phyloP scores from a whole-genome alignment of 129 eudicot genomes.

The Flaveria linearis region DNA sequence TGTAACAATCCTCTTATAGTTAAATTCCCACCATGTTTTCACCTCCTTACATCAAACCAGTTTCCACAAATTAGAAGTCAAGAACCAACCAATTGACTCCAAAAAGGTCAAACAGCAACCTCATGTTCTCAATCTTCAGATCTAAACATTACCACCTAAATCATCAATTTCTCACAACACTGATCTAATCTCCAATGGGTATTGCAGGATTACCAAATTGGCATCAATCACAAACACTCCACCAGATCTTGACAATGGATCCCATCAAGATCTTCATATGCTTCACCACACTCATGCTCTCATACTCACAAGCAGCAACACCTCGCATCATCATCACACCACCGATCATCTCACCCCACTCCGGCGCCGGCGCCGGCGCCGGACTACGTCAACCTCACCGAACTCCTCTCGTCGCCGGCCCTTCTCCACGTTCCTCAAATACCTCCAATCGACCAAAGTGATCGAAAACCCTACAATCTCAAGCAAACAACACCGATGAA shows the following conservation, averaged over 20 bases:
- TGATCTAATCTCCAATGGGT: slow-evolving; percentile 16
- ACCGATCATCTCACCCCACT: slow-evolving; percentile 41
- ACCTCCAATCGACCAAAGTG: slow-evolving; percentile 65
- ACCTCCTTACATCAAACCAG: neutral
- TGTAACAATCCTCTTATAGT: neutral
- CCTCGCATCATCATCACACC: slow-evolving; percentile 33
- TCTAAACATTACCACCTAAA: slow-evolving; percentile 5
- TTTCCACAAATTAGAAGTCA: neutral
- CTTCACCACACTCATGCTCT: slow-evolving; percentile 39
- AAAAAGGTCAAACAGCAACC: slow-evolving; percentile 25
- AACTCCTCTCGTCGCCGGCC: slow-evolving; percentile 77
- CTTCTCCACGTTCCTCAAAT: slow-evolving; percentile 82
- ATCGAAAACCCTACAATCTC: slow-evolving; percentile 74
- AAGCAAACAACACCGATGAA: slow-evolving; percentile 87
- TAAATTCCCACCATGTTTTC: neutral
- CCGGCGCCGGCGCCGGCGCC: slow-evolving; percentile 96
- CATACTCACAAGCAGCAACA: slow-evolving; percentile 42
- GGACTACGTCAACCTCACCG: slow-evolving; percentile 65
- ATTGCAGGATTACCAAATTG: slow-evolving; percentile 25
- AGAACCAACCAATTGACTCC: neutral
- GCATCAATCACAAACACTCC: neutral
- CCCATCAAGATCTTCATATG: slow-evolving; percentile 30
- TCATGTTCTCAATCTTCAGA: slow-evolving; percentile 23
- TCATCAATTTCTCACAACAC: neutral
- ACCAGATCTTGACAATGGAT: slow-evolving; percentile 31